Base-by-base conservation (phyloP, 768 basidiomycete genomes). In the Phlebiopsis gigantea region DNA sequence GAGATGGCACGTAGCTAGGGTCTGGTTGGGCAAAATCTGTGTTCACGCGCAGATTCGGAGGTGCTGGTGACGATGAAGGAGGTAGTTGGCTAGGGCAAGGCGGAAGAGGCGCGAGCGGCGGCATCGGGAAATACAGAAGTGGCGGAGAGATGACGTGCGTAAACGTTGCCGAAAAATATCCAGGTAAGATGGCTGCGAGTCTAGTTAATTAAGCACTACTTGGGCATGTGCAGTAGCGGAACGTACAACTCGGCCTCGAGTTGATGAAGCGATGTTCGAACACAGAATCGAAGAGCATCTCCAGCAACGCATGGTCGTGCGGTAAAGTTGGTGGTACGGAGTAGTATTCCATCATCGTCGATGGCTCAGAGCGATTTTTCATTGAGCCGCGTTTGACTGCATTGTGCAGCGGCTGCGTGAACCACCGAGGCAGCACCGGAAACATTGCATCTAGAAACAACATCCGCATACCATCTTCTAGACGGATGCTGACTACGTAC, bases 211-310 rank as follows among this genome's bases (percentile, higher is more conserved):
- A 1, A 41, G 30, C 3, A n/a, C 26, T 30, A 39, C 34, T 14
- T 6, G 31, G 47, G 30, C 48, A 31, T 39, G 46, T 57, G 29
- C 55, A 19, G 12, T 28, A 10, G 14, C 8, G 30, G 2, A 25
- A 65, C 78, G 61, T 65, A 84, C 87, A 82, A 59, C 83, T 83
- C 22, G 87, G 87, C 56, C 76, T 81, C 61, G 78, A 71, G 64
- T 89, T 88, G 61, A 90, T 85, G 62, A 89, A 88, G 5, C 87
- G 78, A 58, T 79, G 79, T 62, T 83, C 83, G 64, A 83, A 89
- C 39, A 88, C 79, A 59, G 85, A 79, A 59, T 77, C 76, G 68
- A 79, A 83, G 55, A 90, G 71, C 17, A 79, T 83, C 63, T 90
- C 87, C 21, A 90, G 75, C 22, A 90, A 66, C 22, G 80, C 84